phyloP scores from a whole-genome alignment of 352 stramenopile genomes.

The Phytophthora sp. region DNA sequence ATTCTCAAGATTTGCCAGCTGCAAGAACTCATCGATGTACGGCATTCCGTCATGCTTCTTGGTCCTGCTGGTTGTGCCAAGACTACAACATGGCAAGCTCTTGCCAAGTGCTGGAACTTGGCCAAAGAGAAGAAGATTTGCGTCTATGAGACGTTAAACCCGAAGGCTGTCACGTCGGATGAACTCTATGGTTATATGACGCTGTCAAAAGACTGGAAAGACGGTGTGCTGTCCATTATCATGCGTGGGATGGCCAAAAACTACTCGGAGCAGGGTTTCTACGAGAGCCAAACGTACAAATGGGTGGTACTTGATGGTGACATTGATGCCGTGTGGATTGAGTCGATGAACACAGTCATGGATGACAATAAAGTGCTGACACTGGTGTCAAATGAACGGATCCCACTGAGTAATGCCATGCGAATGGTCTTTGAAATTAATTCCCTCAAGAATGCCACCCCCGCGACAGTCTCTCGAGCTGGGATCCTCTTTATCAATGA shows the following conservation, averaged over 20 bases:
- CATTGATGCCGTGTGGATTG: slow-evolving; percentile 91
- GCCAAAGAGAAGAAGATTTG: slow-evolving; percentile 90
- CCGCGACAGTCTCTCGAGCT: slow-evolving; percentile 84
- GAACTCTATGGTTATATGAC: slow-evolving; percentile 95
- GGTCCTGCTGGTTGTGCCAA: slow-evolving; percentile 85
- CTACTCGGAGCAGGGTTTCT: slow-evolving; percentile 92
- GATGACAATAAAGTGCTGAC: slow-evolving; percentile 97
- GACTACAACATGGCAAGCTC: slow-evolving; percentile 85
- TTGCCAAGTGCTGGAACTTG: slow-evolving; percentile 89
- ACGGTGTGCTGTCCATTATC: slow-evolving; percentile 90
- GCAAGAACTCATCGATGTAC: slow-evolving; percentile 89
- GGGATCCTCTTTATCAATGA: slow-evolving; percentile 92
- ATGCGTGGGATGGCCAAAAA: slow-evolving; percentile 93
- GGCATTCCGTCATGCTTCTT: slow-evolving; percentile 89
- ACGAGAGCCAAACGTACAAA: slow-evolving; percentile 94
- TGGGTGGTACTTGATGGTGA: slow-evolving; percentile 90
- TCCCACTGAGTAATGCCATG: slow-evolving; percentile 83
- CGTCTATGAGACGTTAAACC: slow-evolving; percentile 90
- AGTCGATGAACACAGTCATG: slow-evolving; percentile 98
- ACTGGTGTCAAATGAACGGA: slow-evolving; percentile 90
- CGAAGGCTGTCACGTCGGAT: slow-evolving; percentile 89
- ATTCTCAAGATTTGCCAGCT: slow-evolving; percentile 89
- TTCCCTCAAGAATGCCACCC: slow-evolving; percentile 88
- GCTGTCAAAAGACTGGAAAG: slow-evolving; percentile 91
- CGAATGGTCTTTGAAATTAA: slow-evolving; percentile 94